Conservation (phyloP, 805 yeast species). For the Yarrowia deformans region DNA sequence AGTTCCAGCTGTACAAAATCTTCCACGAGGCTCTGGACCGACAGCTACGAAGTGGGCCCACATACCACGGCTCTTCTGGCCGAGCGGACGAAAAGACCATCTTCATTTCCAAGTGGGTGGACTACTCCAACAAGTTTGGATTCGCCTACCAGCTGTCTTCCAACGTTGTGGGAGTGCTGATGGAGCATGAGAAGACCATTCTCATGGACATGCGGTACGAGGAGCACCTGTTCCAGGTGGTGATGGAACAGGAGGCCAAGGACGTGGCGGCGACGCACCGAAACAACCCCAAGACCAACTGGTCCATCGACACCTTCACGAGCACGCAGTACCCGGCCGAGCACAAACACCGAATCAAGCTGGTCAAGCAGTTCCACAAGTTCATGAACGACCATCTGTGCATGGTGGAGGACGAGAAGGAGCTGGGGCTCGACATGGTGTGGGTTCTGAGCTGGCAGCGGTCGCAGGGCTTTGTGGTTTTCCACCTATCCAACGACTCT, state of each 20-base stretch:
- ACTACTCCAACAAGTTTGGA: conserved; percentile 94
- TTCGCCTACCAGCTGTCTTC: conserved; percentile 91
- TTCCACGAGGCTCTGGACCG: conserved; percentile 19
- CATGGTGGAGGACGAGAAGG: conserved; percentile 50
- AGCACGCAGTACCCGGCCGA: conserved; percentile 41
- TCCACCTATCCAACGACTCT: conserved; percentile 89
- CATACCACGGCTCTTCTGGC: neutral
- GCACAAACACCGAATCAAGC: conserved; percentile 66
- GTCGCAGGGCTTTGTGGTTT: conserved; percentile 82
- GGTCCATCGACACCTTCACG: conserved; percentile 27
- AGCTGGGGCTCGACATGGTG: conserved; percentile 46
- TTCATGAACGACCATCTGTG: conserved; percentile 92
- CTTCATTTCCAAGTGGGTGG: conserved; percentile 97
- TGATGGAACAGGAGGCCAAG: conserved; percentile 55
- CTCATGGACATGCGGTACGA: conserved; percentile 59
- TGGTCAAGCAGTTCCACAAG: conserved; percentile 85
- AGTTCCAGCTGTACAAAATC: conserved; percentile 10
- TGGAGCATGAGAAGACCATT: conserved; percentile 84
- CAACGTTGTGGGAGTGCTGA: conserved; percentile 88
- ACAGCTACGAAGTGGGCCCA: conserved; percentile 15
- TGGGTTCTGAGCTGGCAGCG: conserved; percentile 85
- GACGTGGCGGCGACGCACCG: conserved; percentile 47
- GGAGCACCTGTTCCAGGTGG: conserved; percentile 41
- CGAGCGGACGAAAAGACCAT: conserved; percentile 26
- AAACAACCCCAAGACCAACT: conserved; percentile 23